Evolutionary conservation across 768 basidiomycete genomes (phyloP), one percentile per base, ranked within the genome.

Genomic region (Russula virescens): DNA sequence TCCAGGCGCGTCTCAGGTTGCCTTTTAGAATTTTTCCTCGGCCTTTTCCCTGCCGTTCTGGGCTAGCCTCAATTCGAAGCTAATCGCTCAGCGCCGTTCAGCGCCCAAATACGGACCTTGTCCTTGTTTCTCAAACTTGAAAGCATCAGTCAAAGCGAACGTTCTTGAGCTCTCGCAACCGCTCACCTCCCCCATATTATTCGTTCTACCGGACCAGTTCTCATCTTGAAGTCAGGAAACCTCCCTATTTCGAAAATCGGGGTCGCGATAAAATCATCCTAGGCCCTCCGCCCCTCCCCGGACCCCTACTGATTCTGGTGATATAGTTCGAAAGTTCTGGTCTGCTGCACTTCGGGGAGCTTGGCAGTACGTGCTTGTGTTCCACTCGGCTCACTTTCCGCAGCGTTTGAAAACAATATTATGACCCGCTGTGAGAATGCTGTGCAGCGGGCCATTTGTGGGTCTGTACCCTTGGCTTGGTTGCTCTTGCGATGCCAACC

Each of bases 21-120:
- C 65, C 65, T 66, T 66, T 66, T 66, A 60, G 65, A 63, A 60
- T 60, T 60, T 59, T 63, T 58, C 63, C 53, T 55, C 66, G 66
- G 66, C 61, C 55, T 53, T 67, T 58, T 62, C 63, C 63, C 55
- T 65, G 26, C 63, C 66, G 50, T 59, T 66, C 62, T 65, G 48
- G 66, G 64, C 66, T 67, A 67, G 63, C 62, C 62, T 66, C 65
- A 55, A 64, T 66, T 58, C 61, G 64, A 66, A 66, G 57, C 38
- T 51, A 51, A 50, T 62, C 56, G 46, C 47, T 25, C 61, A 63
- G 61, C 64, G 61, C 53, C 63, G 47, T 54, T 50, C 63, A 60
- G 65, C 63, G 65, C 65, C 65, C 58, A 56, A 58, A 63, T 49
- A n/a, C 62, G 61, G 55, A 62, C 62, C 58, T 57, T 59, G 57